A percentile compares a stretch with the other conserved stretches of the same genome.
These are phyloP conservation scores for Elsinoe fawcettii DNA, from an alignment of 2,329 filamentous ascomycete species.

Conservation along the genomic window DNA sequence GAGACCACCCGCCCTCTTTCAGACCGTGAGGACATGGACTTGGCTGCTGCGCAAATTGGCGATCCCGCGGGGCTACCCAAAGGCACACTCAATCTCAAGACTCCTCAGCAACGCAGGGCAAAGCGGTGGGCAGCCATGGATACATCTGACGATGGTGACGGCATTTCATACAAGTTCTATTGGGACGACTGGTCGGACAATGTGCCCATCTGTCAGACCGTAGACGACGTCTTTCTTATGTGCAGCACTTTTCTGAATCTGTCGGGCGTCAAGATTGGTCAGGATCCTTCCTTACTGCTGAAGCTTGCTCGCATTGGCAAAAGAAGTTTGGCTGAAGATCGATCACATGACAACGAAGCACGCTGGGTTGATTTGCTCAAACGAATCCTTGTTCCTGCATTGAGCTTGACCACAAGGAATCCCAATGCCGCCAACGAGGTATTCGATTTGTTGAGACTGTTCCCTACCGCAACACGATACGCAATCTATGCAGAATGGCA, in stretches of 20 bases:
- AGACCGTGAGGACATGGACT: constrained; percentile 36
- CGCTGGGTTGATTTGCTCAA: constrained; percentile 83
- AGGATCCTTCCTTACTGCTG: constrained; percentile 66
- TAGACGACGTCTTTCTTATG: constrained; percentile 84
- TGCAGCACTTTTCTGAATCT: constrained; percentile 78
- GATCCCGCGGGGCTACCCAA: constrained; percentile 64
- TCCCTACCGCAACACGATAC: constrained; percentile 69
- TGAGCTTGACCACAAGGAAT: constrained; percentile 80
- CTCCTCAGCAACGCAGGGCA: constrained; percentile 55
- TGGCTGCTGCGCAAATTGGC: constrained; percentile 42
- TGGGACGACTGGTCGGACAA: constrained; percentile 97
- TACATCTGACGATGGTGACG: constrained; percentile 62
- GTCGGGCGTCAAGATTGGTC: constrained; percentile 82
- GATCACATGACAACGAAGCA: constrained; percentile 58
- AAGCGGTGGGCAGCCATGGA: constrained; percentile 82
- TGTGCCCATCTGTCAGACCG: constrained; percentile 78
- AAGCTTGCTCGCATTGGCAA: constrained; percentile 82
- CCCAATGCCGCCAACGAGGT: constrained; percentile 77
- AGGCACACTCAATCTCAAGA: constrained; percentile 55
- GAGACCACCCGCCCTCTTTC: constrained; percentile 43
- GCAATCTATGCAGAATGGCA: constrained; percentile 93
- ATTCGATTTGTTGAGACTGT: constrained; percentile 73
- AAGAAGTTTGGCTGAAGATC: constrained; percentile 63
- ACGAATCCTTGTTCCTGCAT: constrained; percentile 74
- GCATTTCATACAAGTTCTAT: constrained; percentile 80